Evolutionary conservation across 139 green algal genomes (phyloP).

Genomic region (Chlamydomonas sphaeroides): DNA sequence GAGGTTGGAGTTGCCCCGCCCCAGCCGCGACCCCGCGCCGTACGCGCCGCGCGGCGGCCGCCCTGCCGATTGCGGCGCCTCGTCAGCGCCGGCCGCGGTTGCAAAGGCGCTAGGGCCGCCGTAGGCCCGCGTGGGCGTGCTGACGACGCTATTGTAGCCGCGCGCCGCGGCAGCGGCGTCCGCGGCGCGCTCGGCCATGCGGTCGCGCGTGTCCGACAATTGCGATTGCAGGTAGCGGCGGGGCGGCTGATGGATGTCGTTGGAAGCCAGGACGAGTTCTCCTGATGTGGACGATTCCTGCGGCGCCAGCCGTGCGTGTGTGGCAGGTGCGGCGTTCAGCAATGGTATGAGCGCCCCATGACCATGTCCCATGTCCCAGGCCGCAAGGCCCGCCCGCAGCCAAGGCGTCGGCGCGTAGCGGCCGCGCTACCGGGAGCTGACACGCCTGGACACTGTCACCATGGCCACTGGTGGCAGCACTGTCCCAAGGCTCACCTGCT

Average conservation of each 20-base stretch:
- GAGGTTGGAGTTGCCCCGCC: background rate
- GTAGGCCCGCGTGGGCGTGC: conserved; percentile 8
- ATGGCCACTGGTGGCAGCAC: too few relatives aligned
- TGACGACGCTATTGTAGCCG: conserved; percentile 25
- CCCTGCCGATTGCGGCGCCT: background rate
- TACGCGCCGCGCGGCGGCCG: background rate
- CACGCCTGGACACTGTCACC: too few relatives aligned
- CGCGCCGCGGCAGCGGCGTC: background rate
- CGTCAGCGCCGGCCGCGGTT: background rate
- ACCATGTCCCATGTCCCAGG: too few relatives aligned
- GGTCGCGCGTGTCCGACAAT: conserved; percentile 5
- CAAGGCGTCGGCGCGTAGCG: too few relatives aligned
- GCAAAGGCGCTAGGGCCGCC: background rate
- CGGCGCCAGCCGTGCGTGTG: too few relatives aligned
- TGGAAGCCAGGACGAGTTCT: background rate
- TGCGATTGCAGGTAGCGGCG: conserved; percentile 19
- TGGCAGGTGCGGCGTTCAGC: too few relatives aligned
- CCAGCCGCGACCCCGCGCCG: conserved; percentile 1
- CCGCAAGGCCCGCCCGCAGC: too few relatives aligned
- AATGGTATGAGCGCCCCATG: too few relatives aligned
- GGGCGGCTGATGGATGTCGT: background rate
- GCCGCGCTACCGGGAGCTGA: background rate
- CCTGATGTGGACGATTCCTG: too few relatives aligned
- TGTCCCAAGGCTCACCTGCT: too few relatives aligned
- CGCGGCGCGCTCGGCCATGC: background rate